Base-by-base conservation (phyloP, 495 filamentous ascomycete genomes). In the Annulohypoxylon stygium region DNA sequence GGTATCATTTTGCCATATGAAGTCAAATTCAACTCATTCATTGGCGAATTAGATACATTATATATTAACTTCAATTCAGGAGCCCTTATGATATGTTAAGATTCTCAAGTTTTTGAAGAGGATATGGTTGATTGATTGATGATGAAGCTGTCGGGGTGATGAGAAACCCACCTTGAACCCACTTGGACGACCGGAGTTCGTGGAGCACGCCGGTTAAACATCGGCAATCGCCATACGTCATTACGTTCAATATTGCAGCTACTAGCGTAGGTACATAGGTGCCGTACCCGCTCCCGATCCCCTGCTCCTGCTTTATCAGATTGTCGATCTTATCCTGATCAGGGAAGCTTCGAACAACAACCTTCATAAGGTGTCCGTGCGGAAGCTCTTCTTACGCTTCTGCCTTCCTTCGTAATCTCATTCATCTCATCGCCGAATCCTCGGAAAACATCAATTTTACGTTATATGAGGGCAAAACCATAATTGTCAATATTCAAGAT, bases 281-380 rank as follows among this genome's bases (percentile, higher is more conserved):
- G 20, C 1, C 20, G 20, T 23, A 23, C 20, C 20, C 20, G 20
- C 20, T 23, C 20, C 20, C 20, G 20, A 0, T 23, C 20, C 20
- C 20, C 16, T 50, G 51, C 45, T 25, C 23, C 60, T 61, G 47
- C 45, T 41, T 51, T 67, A 67, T 66, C 57, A 55, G 39, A 66
- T 71, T 37, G 12, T n/a, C 47, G n/a, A 37, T 18, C 57, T 48
- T 55, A 39, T 45, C 62, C 48, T 23, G 41, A 74, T 69, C 23
- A 37, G 39, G 57, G 71, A 70, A 70, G 71, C 65, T 69, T 67
- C 64, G 25, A 72, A 50, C 54, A 51, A 53, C 57, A 39, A 36
- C 67, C 41, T 63, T 50, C 9, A 39, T 33, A 26, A 5, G 7
- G 20, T 48, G 50, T 50, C 39, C 47, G 36, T 61, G 45, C 34